Conservation (phyloP, 139 green algal genomes). For the Nannochloris sp. region DNA sequence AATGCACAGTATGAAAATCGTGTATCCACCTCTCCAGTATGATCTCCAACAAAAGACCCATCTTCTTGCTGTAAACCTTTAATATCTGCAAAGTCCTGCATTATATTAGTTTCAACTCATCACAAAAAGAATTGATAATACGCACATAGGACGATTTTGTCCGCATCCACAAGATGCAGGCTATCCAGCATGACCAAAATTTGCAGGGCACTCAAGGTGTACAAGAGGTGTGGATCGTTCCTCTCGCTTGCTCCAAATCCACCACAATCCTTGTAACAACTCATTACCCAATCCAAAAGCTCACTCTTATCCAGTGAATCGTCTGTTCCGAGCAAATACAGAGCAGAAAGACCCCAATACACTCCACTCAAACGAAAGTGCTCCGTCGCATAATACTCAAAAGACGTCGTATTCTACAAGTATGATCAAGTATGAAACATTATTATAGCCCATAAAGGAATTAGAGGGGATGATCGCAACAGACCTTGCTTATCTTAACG, state of each 20-base stretch:
- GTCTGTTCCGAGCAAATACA: conserved; percentile 64
- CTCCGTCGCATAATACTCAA: conserved; percentile 80
- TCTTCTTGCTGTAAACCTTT: conserved; percentile 71
- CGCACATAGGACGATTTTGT: conserved; percentile 61
- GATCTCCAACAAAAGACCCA: conserved; percentile 88
- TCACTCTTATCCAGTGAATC: conserved; percentile 51
- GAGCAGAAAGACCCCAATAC: conserved; percentile 93
- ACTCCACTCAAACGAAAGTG: conserved; percentile 95
- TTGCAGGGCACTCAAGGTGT: conserved; percentile 92
- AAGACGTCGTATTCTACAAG: conserved; percentile 34
- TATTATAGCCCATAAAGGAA: background rate
- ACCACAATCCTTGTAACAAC: conserved; percentile 52
- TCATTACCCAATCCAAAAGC: conserved; percentile 55
- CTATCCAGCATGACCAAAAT: conserved; percentile 81
- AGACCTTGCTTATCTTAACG: conserved; percentile 48
- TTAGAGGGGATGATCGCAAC: background rate
- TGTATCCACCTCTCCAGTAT: conserved; percentile 96
- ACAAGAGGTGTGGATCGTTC: conserved; percentile 93
- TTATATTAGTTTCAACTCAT: background rate
- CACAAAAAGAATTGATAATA: background rate
- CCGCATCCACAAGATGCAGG: conserved; percentile 63
- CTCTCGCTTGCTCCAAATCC: conserved; percentile 77
- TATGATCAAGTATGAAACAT: background rate
- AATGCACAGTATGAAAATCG: conserved; percentile 94
- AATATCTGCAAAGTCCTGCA: conserved; percentile 47